phyloP scores from a whole-genome alignment of 371 early-diverging fungal genomes.

The Saksenaea vasiformis region DNA sequence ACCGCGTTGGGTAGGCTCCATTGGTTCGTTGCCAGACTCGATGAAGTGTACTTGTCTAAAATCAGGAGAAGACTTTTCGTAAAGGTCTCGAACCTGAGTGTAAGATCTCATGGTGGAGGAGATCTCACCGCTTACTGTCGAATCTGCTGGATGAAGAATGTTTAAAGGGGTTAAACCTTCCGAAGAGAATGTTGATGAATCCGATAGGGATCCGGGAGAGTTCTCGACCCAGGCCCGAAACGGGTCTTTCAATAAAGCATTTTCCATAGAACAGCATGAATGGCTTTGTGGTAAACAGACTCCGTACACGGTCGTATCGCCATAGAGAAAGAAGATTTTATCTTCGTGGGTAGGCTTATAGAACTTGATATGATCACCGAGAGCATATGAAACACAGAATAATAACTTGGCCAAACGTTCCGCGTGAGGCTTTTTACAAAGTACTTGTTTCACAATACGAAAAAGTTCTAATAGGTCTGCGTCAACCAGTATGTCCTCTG shows the following conservation, averaged over 20 bases:
- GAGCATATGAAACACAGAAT: constrained; percentile 49
- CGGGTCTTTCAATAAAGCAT: neutral
- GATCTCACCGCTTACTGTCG: neutral
- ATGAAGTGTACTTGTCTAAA: neutral
- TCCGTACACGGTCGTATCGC: neutral
- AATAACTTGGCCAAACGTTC: constrained; percentile 43
- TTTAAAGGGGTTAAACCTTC: neutral
- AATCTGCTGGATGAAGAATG: neutral
- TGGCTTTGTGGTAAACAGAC: neutral
- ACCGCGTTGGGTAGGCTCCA: constrained; percentile 35
- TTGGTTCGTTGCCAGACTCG: constrained; percentile 13
- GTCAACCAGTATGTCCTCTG: constrained; percentile 52
- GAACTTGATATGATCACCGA: constrained; percentile 43
- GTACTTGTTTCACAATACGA: constrained; percentile 43
- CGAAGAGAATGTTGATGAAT: neutral
- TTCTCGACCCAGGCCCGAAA: neutral
- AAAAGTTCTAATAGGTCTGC: constrained; percentile 49
- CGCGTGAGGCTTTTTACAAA: constrained; percentile 37
- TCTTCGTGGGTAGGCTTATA: constrained; percentile 37
- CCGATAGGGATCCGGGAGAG: neutral
- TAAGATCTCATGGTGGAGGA: constrained; percentile 6
- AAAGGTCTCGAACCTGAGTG: constrained; percentile 7
- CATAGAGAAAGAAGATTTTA: constrained; percentile 34
- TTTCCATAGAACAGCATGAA: constrained; percentile 18
- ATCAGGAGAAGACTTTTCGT: neutral